phyloP scores from a whole-genome alignment of 495 filamentous ascomycete species.

The Hypoxylon lienhwacheense region DNA sequence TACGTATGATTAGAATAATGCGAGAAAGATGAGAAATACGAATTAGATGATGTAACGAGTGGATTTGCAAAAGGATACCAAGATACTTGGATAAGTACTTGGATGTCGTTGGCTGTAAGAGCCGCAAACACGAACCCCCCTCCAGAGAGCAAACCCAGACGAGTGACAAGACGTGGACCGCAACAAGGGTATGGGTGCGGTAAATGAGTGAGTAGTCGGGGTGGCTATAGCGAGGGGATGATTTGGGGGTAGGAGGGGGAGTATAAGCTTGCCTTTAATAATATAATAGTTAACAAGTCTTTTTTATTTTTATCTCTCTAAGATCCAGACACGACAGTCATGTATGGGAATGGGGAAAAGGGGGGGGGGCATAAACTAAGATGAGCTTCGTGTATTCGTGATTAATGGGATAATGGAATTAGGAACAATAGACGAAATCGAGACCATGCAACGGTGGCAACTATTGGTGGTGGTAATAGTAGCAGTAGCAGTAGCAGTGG shows the following conservation, averaged over 20 bases:
- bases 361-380: slow-evolving; percentile 7
- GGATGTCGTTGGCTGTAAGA: slow-evolving; percentile 26
- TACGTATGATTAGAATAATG: too few species aligned
- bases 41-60: too few species aligned
- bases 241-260: neutral
- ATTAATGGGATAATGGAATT: slow-evolving; percentile 25
- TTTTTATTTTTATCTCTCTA: slow-evolving; percentile 7
- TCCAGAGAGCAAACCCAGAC: slow-evolving; percentile 17
- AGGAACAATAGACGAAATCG: slow-evolving; percentile 32
- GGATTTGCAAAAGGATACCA: too few species aligned
- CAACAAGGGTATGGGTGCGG: slow-evolving; percentile 10
- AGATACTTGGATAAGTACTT: slow-evolving; percentile 4
- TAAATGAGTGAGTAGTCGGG: neutral
- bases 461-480: slow-evolving; percentile 5
- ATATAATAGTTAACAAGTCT: slow-evolving; percentile 3
- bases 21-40: too few species aligned
- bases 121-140: slow-evolving; percentile 15
- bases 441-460: slow-evolving; percentile 35
- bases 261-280: slow-evolving; percentile 30
- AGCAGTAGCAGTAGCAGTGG: neutral
- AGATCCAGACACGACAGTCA: slow-evolving; percentile 22
- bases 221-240: neutral
- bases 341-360: slow-evolving; percentile 9
- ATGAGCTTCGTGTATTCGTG: slow-evolving; percentile 5
- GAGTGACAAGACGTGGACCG: slow-evolving; percentile 7